Percentiles rank a stretch among this genome's conserved stretches.
Conservation (phyloP, 1,284 basidiomycete species). For the Phellinidium pouzarii region DNA sequence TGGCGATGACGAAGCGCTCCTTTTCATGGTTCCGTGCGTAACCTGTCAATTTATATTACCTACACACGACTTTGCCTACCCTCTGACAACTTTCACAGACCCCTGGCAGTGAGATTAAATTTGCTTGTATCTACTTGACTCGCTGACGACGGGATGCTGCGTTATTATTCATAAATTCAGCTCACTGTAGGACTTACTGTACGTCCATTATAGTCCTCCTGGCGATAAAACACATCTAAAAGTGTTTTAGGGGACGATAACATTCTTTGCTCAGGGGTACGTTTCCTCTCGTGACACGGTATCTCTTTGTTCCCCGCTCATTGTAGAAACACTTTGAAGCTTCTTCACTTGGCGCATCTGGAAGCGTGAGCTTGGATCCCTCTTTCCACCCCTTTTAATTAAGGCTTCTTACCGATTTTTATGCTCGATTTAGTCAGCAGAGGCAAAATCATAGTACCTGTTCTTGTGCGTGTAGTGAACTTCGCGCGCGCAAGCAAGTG, state of each 20-base stretch:
- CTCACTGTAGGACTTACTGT: slow-evolving; percentile 17
- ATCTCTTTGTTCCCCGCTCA: neutral
- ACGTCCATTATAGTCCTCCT: neutral
- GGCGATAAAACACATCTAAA: neutral
- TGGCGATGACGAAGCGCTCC: slow-evolving; percentile 14
- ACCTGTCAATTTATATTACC: neutral
- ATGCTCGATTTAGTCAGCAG: slow-evolving; percentile 9
- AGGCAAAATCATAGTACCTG: slow-evolving; percentile 5
- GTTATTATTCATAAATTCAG: neutral
- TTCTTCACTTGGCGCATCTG: slow-evolving; percentile 17
- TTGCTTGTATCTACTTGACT: neutral
- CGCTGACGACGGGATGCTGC: neutral
- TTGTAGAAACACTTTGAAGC: neutral
- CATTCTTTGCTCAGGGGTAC: slow-evolving; percentile 17
- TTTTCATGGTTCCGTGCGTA: slow-evolving; percentile 10
- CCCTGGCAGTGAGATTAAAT: slow-evolving; percentile 8
- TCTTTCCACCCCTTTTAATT: neutral
- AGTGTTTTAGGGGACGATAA: slow-evolving; percentile 12
- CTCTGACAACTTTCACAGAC: neutral
- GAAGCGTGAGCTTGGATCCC: slow-evolving; percentile 8
- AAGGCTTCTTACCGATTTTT: neutral
- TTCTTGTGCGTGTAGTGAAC: slow-evolving; percentile 5
- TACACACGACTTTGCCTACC: neutral
- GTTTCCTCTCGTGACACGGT: neutral
- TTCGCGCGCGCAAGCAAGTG: too few species aligned